These are phyloP conservation scores for Neoarthrinium moseri DNA, from an alignment of 2,329 filamentous ascomycete species.

Conservation along the genomic window DNA sequence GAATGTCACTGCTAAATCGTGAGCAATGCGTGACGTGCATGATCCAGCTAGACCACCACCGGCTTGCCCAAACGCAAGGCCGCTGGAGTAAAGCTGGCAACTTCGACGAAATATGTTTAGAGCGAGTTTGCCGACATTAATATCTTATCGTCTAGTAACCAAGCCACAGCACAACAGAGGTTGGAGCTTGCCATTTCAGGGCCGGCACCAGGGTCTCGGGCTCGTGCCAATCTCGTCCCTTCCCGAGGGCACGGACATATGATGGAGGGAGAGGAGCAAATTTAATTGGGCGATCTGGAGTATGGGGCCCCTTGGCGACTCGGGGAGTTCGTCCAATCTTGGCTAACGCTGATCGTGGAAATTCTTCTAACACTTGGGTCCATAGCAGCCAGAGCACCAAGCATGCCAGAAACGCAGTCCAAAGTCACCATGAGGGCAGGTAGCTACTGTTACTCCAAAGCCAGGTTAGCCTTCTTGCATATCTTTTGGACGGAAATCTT, in stretches of 20 bases:
- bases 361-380: too few relatives aligned
- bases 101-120: background rate
- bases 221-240: background rate
- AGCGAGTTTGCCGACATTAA: constrained; percentile 4
- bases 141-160: background rate
- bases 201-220: background rate
- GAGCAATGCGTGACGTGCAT: too few relatives aligned
- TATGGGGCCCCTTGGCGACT: background rate
- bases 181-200: background rate
- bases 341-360: background rate
- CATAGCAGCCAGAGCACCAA: background rate
- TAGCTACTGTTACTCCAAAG: too few relatives aligned
- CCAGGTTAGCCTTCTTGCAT: too few relatives aligned
- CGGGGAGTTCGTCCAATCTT: background rate
- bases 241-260: constrained; percentile 3
- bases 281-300: background rate
- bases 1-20: too few relatives aligned
- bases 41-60: too few relatives aligned
- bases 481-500: too few relatives aligned
- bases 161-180: background rate
- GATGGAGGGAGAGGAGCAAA: background rate
- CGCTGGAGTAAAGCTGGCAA: background rate
- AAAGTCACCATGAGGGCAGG: too few relatives aligned
- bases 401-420: background rate
- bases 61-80: background rate